Evolutionary conservation across 2,329 filamentous ascomycete genomes (phyloP), one percentile per base, ranked within the genome.

Genomic region (Calonectria leucothoes): DNA sequence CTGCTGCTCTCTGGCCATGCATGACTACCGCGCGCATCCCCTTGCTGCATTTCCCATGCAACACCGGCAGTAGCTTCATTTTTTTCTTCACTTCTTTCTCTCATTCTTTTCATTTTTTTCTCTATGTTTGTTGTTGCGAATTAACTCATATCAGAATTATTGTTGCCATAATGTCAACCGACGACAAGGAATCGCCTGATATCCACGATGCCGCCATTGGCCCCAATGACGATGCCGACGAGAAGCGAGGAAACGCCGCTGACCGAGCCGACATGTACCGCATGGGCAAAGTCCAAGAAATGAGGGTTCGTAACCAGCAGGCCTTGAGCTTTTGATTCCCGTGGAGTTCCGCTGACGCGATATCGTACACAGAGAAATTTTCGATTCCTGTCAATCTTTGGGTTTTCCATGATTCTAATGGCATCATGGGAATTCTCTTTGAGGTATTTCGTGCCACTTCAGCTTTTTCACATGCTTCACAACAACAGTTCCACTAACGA

Each of bases 331-430:
- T 7, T 29, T 15, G 0, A 11, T 39, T 39, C n/a, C 20, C 29
- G 10, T 25, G 10, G 29, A 14, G 17, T 1, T 49, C 48, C 23
- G 29, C 4, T 65, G 17, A 75, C 45, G 6, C 6, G 5, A 14
- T 2, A 25, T 66, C 2, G 27, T n/a, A n/a, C 25, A n/a, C 20
- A 86, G 82, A 81, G 86, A 69, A 87, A 86, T 77, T 89, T 88
- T 77, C 82, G 84, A 3, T 86, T 87, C 70, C 59, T 87, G 29
- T 85, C 85, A 10, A 88, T 87, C 35, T 84, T 89, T 66, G 87
- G 87, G 23, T 89, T 89, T 70, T 85, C 86, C 1, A 85, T 85
- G 70, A 86, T 88, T 57, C 78, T 87, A 2, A 86, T 86, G 52
- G 87, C 86, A 0, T 88, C 77, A 27, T 79, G 87, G 87, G 86